phyloP scores from a whole-genome alignment of 306 rosid genomes.

The Bauhinia variegata region DNA sequence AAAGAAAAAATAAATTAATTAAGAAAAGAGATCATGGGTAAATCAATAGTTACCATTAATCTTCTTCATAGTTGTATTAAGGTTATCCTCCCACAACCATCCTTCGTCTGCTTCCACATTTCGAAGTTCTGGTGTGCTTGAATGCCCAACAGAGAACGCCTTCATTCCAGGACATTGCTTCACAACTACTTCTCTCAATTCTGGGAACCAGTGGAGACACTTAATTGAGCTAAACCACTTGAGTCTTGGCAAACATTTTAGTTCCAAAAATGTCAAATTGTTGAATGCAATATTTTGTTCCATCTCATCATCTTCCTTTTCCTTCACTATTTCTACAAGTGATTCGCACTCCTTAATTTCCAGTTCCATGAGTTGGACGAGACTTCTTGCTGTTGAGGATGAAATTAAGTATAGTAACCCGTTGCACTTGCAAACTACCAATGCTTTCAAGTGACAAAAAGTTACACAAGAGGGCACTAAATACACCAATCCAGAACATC shows the following conservation, averaged over 20 bases:
- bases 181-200: not conserved
- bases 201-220: not conserved
- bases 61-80: too few relatives aligned
- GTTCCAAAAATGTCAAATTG: not conserved
- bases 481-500: not conserved
- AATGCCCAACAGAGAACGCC: too few relatives aligned
- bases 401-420: not conserved
- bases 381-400: not conserved
- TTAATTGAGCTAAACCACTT: not conserved
- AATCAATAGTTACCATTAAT: too few relatives aligned
- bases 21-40: too few relatives aligned
- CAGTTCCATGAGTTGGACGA: not conserved
- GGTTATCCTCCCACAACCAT: too few relatives aligned
- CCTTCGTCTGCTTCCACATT: too few relatives aligned
- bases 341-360: not conserved
- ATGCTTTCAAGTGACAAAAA: not conserved
- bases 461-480: not conserved
- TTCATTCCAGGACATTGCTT: too few relatives aligned
- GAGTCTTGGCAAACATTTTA: conserved; percentile 5
- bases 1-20: too few relatives aligned
- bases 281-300: not conserved
- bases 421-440: not conserved
- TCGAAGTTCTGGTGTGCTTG: too few relatives aligned
- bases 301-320: not conserved
- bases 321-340: not conserved